Conservation (phyloP, 176 grass and related monocot species). For the Metroxylon sagu region DNA sequence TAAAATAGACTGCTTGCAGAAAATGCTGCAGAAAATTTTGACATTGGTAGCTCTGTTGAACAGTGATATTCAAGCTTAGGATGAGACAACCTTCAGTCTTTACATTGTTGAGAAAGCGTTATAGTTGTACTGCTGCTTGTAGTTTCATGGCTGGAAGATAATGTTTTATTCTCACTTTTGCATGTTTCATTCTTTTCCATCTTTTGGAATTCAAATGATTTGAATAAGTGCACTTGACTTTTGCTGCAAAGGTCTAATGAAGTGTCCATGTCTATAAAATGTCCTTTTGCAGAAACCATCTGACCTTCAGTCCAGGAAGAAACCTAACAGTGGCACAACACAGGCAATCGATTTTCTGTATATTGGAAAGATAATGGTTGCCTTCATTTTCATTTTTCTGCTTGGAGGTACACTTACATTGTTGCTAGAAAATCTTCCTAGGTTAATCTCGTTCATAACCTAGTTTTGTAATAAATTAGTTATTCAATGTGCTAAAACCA, state of each 20-base stretch:
- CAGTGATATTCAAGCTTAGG: too few species aligned
- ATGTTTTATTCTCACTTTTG: neutral
- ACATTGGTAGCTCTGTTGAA: too few species aligned
- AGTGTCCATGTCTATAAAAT: too few species aligned
- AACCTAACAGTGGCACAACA: neutral
- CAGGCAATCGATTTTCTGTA: slow-evolving; percentile 20
- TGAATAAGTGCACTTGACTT: neutral
- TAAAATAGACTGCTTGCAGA: too few species aligned
- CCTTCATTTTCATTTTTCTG: slow-evolving; percentile 63
- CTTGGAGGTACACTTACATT: slow-evolving; percentile 60
- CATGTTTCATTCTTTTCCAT: neutral
- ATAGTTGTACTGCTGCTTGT: too few species aligned
- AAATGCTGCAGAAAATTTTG: too few species aligned
- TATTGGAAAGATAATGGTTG: slow-evolving; percentile 48
- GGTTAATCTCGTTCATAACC: slow-evolving; percentile 15
- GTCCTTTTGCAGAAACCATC: slow-evolving; percentile 28
- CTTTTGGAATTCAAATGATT: neutral
- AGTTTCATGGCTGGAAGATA: too few species aligned
- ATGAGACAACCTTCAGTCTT: too few species aligned
- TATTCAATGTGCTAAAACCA: too few species aligned
- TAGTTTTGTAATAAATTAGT: too few species aligned
- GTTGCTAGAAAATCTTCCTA: slow-evolving; percentile 61
- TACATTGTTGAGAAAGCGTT: too few species aligned
- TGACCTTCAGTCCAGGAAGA: slow-evolving; percentile 20
- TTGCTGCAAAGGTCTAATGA: neutral